Evolutionary conservation across 192 early-diverging fungal species (phyloP).

Genomic region (Podila clonocystis): DNA sequence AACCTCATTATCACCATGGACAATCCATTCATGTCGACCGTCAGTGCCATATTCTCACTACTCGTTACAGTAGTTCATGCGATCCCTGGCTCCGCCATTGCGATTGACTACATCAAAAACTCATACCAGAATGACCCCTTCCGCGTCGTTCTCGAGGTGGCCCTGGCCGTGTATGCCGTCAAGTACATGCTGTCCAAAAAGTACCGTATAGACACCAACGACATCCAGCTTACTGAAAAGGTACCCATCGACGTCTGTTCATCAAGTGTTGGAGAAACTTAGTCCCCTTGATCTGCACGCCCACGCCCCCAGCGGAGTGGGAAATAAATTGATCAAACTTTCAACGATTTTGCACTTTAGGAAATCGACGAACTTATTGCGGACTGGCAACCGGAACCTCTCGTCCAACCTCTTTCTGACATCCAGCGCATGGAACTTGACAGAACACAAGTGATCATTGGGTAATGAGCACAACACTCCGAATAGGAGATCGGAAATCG

Average conservation of each 20-base stretch:
- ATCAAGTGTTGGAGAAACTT: background rate
- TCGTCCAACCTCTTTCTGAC: conserved; percentile 81
- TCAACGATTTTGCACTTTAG: conserved; percentile 45
- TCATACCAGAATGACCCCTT: conserved; percentile 58
- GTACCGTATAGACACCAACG: conserved; percentile 79
- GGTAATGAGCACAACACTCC: conserved; percentile 37
- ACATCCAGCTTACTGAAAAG: conserved; percentile 85
- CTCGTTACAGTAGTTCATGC: too few species aligned
- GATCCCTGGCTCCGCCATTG: conserved; percentile 76
- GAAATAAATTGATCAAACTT: too few species aligned
- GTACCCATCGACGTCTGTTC: conserved; percentile 33
- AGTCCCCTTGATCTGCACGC: background rate
- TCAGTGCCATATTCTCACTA: too few species aligned
- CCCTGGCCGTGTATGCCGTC: conserved; percentile 86
- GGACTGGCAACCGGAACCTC: conserved; percentile 96
- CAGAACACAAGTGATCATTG: conserved; percentile 78
- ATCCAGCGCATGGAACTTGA: conserved; percentile 80
- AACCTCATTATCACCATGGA: too few species aligned
- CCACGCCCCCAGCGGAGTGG: too few species aligned
- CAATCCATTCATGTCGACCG: too few species aligned
- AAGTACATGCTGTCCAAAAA: conserved; percentile 89
- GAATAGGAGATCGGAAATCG: too few species aligned
- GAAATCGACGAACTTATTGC: conserved; percentile 95
- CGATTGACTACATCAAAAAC: conserved; percentile 31
- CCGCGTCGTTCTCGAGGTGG: conserved; percentile 69